Evolutionary conservation across 129 eudicot species (phyloP).

Genomic region (Helianthus tuberosus): DNA sequence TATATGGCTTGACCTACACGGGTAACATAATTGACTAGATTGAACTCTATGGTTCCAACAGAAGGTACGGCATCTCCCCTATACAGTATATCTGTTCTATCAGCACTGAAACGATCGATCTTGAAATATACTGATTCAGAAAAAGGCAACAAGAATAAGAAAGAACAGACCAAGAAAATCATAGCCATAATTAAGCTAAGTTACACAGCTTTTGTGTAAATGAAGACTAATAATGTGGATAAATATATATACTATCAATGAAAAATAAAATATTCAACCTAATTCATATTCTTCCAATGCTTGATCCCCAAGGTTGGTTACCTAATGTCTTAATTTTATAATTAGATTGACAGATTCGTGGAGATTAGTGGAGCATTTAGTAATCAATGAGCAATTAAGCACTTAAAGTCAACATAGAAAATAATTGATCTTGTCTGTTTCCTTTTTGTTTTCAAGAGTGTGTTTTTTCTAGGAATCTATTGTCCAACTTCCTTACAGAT

Average conservation of each 20-base stretch:
- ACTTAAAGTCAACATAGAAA: slow-evolving; percentile 25
- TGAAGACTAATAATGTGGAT: slow-evolving; percentile 63
- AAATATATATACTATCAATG: slow-evolving; percentile 19
- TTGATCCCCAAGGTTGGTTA: background rate
- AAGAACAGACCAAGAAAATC: slow-evolving; percentile 17
- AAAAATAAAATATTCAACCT: slow-evolving; percentile 22
- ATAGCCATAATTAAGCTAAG: slow-evolving; percentile 29
- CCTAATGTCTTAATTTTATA: slow-evolving; percentile 17
- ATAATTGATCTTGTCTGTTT: slow-evolving; percentile 11
- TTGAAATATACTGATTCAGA: slow-evolving; percentile 37
- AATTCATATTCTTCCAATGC: slow-evolving; percentile 3
- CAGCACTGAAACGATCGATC: slow-evolving; percentile 33
- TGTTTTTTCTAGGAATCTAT: background rate
- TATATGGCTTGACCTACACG: slow-evolving; percentile 51
- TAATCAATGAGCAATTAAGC: background rate
- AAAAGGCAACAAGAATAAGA: slow-evolving; percentile 29
- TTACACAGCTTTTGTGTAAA: background rate
- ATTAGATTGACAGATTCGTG: background rate
- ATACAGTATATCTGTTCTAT: slow-evolving; percentile 37
- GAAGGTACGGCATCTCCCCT: slow-evolving; percentile 50
- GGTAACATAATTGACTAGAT: slow-evolving; percentile 24
- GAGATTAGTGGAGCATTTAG: too few relatives aligned
- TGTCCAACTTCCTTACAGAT: too few relatives aligned
- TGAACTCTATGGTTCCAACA: slow-evolving; percentile 46
- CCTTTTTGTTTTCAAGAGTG: background rate